Conservation (phyloP, 768 basidiomycete genomes). For the Trichaptum fuscoviolaceum region DNA sequence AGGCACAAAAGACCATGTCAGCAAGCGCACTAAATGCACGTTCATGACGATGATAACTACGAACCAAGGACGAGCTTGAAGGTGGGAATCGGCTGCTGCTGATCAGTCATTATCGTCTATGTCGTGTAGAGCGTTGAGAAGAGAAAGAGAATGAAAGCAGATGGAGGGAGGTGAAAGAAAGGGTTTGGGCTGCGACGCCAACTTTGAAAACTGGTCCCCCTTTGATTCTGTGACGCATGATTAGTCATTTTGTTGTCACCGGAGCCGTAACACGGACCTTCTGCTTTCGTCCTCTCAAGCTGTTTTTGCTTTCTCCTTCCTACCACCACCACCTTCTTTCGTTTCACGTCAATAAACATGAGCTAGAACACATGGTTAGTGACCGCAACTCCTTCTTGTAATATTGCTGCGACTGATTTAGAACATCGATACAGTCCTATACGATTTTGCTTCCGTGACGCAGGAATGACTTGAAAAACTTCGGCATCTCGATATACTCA, state of each 20-base stretch:
- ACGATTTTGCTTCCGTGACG: too few species aligned
- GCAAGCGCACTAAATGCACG: neutral
- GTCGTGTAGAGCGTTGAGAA: conserved; percentile 7
- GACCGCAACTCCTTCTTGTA: too few species aligned
- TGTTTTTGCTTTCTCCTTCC: neutral
- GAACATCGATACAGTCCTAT: too few species aligned
- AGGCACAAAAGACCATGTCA: conserved; percentile 23
- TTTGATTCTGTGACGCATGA: neutral
- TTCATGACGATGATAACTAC: conserved; percentile 23
- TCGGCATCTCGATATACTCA: too few species aligned
- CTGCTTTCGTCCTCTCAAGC: neutral
- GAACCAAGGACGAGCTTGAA: conserved; percentile 99
- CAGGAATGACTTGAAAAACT: too few species aligned
- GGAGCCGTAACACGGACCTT: neutral
- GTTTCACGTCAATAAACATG: neutral
- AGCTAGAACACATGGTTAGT: neutral
- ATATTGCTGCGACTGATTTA: too few species aligned
- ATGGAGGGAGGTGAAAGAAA: conserved; percentile 6
- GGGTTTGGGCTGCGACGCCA: neutral
- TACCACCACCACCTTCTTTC: neutral
- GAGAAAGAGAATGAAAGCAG: conserved; percentile 3
- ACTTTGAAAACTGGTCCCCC: neutral
- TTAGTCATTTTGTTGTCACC: neutral
- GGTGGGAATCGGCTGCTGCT: conserved; percentile 55
- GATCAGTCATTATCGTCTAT: conserved; percentile 36